Conservation (phyloP, 352 stramenopile genomes). For the Phytopythium mirpurense region DNA sequence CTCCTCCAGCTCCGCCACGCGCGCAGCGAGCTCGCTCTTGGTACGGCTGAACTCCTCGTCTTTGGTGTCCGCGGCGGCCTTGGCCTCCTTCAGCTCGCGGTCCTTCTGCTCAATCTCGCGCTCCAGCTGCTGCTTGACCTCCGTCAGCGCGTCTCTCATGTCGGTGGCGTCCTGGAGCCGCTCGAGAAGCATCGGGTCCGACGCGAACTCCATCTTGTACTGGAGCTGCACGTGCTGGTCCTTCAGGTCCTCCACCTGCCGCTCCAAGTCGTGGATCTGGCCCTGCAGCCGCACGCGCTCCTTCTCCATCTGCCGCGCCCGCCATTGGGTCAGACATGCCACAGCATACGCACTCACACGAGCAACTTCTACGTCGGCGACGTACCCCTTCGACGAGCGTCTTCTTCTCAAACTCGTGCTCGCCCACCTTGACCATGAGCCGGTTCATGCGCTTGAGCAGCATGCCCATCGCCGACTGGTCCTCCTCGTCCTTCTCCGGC, state of each 20-base stretch:
- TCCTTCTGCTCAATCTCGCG: slow-evolving; percentile 66
- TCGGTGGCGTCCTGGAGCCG: slow-evolving; percentile 74
- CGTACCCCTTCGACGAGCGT: slow-evolving; percentile 64
- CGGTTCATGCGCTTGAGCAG: slow-evolving; percentile 73
- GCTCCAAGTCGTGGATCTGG: slow-evolving; percentile 40
- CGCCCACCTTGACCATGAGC: slow-evolving; percentile 79
- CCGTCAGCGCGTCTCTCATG: slow-evolving; percentile 68
- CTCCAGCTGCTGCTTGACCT: slow-evolving; percentile 67
- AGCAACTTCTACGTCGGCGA: background rate
- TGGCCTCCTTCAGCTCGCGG: slow-evolving; percentile 31
- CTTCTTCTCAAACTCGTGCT: slow-evolving; percentile 88
- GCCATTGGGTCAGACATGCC: too few relatives aligned
- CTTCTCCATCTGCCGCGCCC: slow-evolving; percentile 73
- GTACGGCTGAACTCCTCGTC: slow-evolving; percentile 30
- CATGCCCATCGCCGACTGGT: slow-evolving; percentile 61
- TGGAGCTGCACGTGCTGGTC: slow-evolving; percentile 82
- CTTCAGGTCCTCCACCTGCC: slow-evolving; percentile 61
- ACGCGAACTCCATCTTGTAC: slow-evolving; percentile 81
- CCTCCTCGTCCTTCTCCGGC: slow-evolving; percentile 2
- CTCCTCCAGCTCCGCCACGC: slow-evolving; percentile 27
- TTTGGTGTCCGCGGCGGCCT: slow-evolving; percentile 27
- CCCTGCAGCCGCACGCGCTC: slow-evolving; percentile 44
- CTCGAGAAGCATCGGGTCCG: slow-evolving; percentile 79
- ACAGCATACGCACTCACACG: too few relatives aligned
- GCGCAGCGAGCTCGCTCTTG: slow-evolving; percentile 30